phyloP scores from a whole-genome alignment of 2,329 filamentous ascomycete species.

The Sporothrix schenckii region DNA sequence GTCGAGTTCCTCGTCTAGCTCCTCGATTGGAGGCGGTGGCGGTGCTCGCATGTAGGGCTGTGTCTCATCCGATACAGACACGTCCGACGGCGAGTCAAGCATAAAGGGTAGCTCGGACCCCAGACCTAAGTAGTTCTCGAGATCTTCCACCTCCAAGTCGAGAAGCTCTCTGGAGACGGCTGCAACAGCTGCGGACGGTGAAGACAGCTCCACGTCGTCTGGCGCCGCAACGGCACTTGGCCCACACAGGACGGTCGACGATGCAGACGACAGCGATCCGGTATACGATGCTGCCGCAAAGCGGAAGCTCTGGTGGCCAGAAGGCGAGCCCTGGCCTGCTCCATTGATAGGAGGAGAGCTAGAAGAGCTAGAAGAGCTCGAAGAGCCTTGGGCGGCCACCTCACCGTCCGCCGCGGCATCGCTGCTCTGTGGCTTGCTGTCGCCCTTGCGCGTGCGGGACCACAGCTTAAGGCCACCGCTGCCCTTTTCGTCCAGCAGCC shows the following conservation, averaged over 20 bases:
- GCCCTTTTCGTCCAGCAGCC: conserved; percentile 58
- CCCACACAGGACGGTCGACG: conserved; percentile 21
- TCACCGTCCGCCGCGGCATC: not conserved
- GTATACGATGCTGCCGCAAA: conserved; percentile 35
- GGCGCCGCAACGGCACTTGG: conserved; percentile 29
- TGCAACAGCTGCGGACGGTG: conserved; percentile 57
- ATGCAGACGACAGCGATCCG: conserved; percentile 32
- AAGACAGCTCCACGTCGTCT: conserved; percentile 48
- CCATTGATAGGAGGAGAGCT: too few species aligned
- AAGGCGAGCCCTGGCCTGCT: not conserved
- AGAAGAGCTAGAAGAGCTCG: too few species aligned
- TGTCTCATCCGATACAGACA: not conserved
- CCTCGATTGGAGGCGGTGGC: conserved; percentile 31
- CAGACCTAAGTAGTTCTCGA: conserved; percentile 42
- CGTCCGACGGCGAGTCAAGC: conserved; percentile 18
- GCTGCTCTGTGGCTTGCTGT: conserved; percentile 43
- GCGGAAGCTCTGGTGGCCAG: conserved; percentile 37
- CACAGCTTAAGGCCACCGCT: conserved; percentile 48
- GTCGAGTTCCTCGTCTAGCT: conserved; percentile 41
- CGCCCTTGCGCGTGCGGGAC: conserved; percentile 43
- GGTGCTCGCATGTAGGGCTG: conserved; percentile 17
- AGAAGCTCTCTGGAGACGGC: conserved; percentile 58
- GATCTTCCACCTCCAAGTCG: conserved; percentile 47
- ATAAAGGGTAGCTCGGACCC: conserved; percentile 23
- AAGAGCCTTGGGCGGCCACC: not conserved